Percentiles rank a stretch among this genome's conserved stretches.
phyloP scores from a whole-genome alignment of 371 early-diverging fungal genomes.

The Lichtheimia ornata region DNA sequence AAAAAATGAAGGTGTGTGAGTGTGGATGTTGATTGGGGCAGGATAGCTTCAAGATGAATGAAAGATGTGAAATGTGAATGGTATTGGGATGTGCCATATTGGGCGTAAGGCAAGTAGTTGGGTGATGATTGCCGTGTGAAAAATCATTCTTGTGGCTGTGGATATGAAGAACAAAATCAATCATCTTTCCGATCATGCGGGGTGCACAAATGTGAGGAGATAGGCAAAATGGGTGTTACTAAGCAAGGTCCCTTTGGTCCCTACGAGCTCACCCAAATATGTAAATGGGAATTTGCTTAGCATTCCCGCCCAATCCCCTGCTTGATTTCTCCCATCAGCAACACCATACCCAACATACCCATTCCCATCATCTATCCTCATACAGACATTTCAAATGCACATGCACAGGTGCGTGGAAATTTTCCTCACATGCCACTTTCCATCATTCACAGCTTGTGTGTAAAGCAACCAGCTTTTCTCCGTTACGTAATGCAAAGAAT shows the following conservation, averaged over 20 bases:
- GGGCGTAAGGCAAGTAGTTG: too few species aligned
- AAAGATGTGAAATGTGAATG: background rate
- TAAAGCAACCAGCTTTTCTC: background rate
- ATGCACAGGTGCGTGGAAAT: constrained; percentile 4
- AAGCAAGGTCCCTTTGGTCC: constrained; percentile 13
- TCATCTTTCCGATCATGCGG: constrained; percentile 3
- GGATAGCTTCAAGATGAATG: background rate
- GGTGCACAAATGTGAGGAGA: constrained; percentile 4
- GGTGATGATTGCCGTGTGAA: too few species aligned
- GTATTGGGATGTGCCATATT: too few species aligned
- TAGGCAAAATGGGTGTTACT: constrained; percentile 6
- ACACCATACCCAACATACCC: background rate
- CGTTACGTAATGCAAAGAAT: background rate
- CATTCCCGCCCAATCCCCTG: background rate
- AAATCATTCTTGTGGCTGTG: constrained; percentile 7
- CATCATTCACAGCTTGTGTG: too few species aligned
- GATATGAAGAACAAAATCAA: background rate
- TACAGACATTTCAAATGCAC: background rate
- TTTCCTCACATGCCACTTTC: background rate
- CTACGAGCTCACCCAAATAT: constrained; percentile 8
- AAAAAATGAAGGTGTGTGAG: too few species aligned
- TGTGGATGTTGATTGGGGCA: too few species aligned
- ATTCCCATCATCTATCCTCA: background rate
- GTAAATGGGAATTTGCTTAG: background rate
- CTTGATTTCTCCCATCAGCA: background rate